Conservation (phyloP, 2,329 filamentous ascomycete species). For the Leptographium lundbergii region DNA sequence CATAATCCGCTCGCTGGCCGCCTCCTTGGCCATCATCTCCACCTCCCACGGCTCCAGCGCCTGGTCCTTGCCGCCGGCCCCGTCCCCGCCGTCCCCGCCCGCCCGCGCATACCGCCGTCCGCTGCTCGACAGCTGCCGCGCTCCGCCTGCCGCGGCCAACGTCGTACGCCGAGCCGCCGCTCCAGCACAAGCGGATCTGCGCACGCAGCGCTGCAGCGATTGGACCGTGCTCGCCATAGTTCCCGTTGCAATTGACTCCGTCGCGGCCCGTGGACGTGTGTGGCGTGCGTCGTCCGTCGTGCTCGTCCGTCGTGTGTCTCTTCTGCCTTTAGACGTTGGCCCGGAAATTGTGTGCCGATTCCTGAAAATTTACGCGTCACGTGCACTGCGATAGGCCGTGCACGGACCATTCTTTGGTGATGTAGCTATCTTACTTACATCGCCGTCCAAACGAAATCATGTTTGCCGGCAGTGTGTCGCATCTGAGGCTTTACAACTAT, state of each 20-base stretch:
- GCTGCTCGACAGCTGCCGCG: constrained; percentile 4
- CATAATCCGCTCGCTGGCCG: constrained; percentile 1
- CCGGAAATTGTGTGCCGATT: neutral
- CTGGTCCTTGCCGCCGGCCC: neutral
- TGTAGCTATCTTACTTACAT: too few relatives aligned
- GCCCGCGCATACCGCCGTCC: neutral
- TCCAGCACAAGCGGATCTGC: constrained; percentile 19
- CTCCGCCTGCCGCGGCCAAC: neutral
- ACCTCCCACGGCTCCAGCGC: constrained; percentile 12
- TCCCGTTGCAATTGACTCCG: neutral
- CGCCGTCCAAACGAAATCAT: too few relatives aligned
- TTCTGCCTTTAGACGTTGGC: neutral
- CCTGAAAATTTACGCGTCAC: neutral
- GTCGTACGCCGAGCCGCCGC: neutral
- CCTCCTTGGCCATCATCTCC: constrained; percentile 1
- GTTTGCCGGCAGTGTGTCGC: too few relatives aligned
- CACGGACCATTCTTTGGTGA: neutral
- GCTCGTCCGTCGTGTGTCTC: neutral
- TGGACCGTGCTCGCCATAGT: constrained; percentile 28
- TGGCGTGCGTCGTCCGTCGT: neutral
- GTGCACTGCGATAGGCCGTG: neutral
- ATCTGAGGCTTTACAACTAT: too few relatives aligned
- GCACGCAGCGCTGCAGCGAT: constrained; percentile 26
- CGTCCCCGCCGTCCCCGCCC: neutral
- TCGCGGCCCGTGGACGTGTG: neutral